Percentiles rank a stretch among this genome's conserved stretches.
Conservation (phyloP, 2,329 filamentous ascomycete species). For the Monilinia vaccinii-corymbosi region DNA sequence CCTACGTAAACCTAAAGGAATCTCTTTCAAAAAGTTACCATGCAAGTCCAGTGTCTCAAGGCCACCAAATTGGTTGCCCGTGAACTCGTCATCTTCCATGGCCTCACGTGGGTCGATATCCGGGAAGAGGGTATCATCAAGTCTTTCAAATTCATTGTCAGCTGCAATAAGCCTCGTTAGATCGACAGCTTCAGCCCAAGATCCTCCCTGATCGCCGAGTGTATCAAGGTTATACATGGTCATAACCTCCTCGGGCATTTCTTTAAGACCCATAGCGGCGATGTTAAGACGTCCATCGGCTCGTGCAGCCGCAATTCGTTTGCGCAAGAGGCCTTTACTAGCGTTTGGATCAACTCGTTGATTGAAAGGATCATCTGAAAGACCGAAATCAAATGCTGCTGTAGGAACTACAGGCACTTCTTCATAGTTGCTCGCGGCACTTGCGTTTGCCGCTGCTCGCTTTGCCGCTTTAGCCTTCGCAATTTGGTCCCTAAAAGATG, state of each 20-base stretch:
- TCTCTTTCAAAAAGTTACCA: slow-evolving; percentile 63
- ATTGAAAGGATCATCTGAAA: slow-evolving; percentile 62
- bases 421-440: slow-evolving; percentile 16
- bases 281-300: slow-evolving; percentile 80
- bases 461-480: slow-evolving; percentile 83
- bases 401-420: slow-evolving; percentile 38
- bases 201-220: slow-evolving; percentile 50
- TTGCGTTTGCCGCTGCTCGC: slow-evolving; percentile 39
- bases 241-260: slow-evolving; percentile 74
- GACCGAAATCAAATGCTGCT: slow-evolving; percentile 49
- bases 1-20: slow-evolving; percentile 69
- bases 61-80: slow-evolving; percentile 70
- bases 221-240: slow-evolving; percentile 81
- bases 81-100: slow-evolving; percentile 52
- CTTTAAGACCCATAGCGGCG: slow-evolving; percentile 68
- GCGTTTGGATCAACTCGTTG: slow-evolving; percentile 47
- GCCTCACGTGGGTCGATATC: slow-evolving; percentile 51
- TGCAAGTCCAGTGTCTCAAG: slow-evolving; percentile 78
- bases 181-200: slow-evolving; percentile 90
- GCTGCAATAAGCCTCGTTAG: slow-evolving; percentile 75
- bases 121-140: slow-evolving; percentile 71
- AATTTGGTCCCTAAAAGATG: slow-evolving; percentile 79
- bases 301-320: slow-evolving; percentile 63
- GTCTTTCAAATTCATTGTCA: slow-evolving; percentile 73
- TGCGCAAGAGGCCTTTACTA: slow-evolving; percentile 59